Evolutionary conservation across 129 eudicot species (phyloP).

Genomic region (Calendula officinalis): DNA sequence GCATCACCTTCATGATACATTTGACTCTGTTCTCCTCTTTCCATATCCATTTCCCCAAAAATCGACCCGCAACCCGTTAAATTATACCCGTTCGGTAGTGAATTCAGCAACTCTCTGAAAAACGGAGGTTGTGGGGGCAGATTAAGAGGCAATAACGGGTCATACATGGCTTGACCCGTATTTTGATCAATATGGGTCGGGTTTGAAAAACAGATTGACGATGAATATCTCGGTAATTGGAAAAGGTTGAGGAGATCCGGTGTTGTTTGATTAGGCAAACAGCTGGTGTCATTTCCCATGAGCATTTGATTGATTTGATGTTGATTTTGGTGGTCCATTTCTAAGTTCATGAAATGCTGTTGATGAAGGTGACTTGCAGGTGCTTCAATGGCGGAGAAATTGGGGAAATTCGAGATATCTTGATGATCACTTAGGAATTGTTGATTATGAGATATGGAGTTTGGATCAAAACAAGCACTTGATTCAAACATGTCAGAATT

Average conservation of each 20-base stretch:
- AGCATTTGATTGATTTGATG: slow-evolving; percentile 34
- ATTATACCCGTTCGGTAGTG: slow-evolving; percentile 53
- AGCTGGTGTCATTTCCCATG: slow-evolving; percentile 10
- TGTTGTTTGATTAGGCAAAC: slow-evolving; percentile 25
- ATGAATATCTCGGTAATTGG: slow-evolving; percentile 51
- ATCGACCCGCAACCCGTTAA: slow-evolving; percentile 35
- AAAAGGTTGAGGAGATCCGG: slow-evolving; percentile 69
- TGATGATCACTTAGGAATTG: slow-evolving; percentile 25
- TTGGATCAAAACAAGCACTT: slow-evolving; percentile 49
- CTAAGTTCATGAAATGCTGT: no score
- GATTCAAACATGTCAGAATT: slow-evolving; percentile 46
- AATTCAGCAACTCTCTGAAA: slow-evolving; percentile 63
- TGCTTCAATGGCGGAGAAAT: slow-evolving; percentile 26
- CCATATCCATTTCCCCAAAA: slow-evolving; percentile 53
- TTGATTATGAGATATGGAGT: slow-evolving; percentile 10
- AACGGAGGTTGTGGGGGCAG: slow-evolving; percentile 75
- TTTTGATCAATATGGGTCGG: slow-evolving; percentile 31
- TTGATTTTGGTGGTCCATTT: slow-evolving; percentile 12
- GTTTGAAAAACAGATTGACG: slow-evolving; percentile 47
- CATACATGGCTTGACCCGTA: slow-evolving; percentile 40
- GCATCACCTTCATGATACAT: slow-evolving; percentile 57
- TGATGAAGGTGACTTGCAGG: no score
- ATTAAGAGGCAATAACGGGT: slow-evolving; percentile 58
- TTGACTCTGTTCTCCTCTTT: slow-evolving; percentile 35
- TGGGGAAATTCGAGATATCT: slow-evolving; percentile 29